These are phyloP conservation scores for Citrus unshiu DNA, from an alignment of 345 rosid species.

Conservation along the genomic window DNA sequence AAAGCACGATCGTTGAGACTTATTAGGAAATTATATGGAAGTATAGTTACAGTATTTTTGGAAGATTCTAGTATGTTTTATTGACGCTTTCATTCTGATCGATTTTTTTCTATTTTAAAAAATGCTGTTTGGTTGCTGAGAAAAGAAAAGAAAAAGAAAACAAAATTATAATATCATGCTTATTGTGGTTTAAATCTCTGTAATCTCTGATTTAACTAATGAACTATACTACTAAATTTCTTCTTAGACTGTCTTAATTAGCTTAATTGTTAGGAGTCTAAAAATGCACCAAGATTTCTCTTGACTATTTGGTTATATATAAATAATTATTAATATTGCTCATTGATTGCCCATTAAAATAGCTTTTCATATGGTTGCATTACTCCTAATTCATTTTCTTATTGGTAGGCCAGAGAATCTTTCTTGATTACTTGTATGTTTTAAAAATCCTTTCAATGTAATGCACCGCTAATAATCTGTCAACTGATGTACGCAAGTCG, in stretches of 20 bases:
- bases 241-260: background rate
- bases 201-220: background rate
- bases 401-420: constrained; percentile 8
- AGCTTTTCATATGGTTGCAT: background rate
- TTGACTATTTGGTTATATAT: background rate
- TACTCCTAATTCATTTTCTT: background rate
- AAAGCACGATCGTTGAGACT: no score
- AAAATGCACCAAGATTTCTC: background rate
- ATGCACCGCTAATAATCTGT: background rate
- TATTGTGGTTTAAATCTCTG: background rate
- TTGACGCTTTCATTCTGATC: no score
- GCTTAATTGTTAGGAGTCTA: background rate
- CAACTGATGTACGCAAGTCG: background rate
- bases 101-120: no score
- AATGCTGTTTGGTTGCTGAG: background rate
- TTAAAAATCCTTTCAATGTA: background rate
- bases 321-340: background rate
- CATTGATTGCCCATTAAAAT: background rate
- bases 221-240: background rate
- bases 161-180: background rate
- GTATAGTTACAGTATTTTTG: no score
- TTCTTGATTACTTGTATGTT: background rate
- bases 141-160: background rate
- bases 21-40: no score
- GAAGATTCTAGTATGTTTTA: no score